Percentiles rank a stretch among this genome's conserved stretches.
These are phyloP conservation scores for Dalbergia cochinchinensis DNA, from an alignment of 306 rosid species.

Conservation along the genomic window DNA sequence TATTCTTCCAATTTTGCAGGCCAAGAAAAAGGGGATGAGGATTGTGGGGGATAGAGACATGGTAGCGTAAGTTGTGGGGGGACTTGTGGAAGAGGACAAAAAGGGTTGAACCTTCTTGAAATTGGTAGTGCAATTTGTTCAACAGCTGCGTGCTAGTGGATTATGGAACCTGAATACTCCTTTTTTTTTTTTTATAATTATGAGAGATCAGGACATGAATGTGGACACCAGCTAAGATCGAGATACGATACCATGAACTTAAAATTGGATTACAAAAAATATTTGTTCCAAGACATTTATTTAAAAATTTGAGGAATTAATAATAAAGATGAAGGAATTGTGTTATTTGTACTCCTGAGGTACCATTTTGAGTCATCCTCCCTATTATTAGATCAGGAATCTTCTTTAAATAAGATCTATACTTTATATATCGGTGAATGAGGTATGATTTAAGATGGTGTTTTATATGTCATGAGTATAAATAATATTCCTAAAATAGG, in stretches of 20 bases:
- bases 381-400: too few relatives aligned
- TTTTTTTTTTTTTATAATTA: neutral
- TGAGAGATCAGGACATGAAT: conserved; percentile 4
- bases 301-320: neutral
- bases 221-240: conserved; percentile 7
- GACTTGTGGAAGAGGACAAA: conserved; percentile 19
- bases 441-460: too few relatives aligned
- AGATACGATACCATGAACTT: neutral
- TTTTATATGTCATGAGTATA: too few relatives aligned
- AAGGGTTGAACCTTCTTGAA: conserved; percentile 38
- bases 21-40: conserved; percentile 20
- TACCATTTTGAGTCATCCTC: too few relatives aligned
- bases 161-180: conserved; percentile 25
- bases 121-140: conserved; percentile 14
- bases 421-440: too few relatives aligned
- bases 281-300: neutral
- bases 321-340: neutral
- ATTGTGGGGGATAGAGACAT: neutral
- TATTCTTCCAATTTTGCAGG: conserved; percentile 51
- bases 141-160: neutral
- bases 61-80: conserved; percentile 2
- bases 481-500: too few relatives aligned
- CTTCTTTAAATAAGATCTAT: too few relatives aligned
- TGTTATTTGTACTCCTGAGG: too few relatives aligned
- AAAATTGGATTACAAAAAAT: neutral